Evolutionary conservation across 805 yeast genomes (phyloP).

Genomic region (Tetrapisispora namnaoensis): DNA sequence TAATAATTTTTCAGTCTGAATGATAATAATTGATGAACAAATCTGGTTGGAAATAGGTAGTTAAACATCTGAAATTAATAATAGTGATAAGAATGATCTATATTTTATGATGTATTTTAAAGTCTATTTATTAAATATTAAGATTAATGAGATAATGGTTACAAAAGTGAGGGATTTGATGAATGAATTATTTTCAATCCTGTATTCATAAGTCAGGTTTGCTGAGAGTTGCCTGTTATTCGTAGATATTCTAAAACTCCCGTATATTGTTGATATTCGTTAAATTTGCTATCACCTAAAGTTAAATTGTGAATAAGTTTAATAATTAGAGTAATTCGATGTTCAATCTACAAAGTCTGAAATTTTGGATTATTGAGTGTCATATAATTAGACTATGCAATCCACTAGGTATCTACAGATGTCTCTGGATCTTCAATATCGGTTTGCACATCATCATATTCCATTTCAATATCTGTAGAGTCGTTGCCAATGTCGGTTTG

Average conservation of each 20-base stretch:
- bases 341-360: neutral
- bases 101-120: neutral
- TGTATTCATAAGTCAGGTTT: neutral
- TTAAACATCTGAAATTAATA: neutral
- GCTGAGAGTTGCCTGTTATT: neutral
- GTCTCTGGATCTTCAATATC: conserved; percentile 13
- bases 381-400: neutral
- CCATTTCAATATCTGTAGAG: neutral
- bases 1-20: too few relatives aligned
- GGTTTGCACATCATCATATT: conserved; percentile 10
- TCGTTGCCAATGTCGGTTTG: neutral
- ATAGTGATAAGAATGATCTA: neutral
- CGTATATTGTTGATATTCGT: neutral
- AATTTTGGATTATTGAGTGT: neutral
- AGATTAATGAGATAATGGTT: neutral
- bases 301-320: neutral
- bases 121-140: conserved; percentile 2
- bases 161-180: neutral
- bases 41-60: neutral
- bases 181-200: too few relatives aligned
- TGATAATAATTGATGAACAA: neutral
- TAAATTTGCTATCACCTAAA: neutral
- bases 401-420: neutral
- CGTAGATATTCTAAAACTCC: too few relatives aligned
- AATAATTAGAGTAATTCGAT: too few relatives aligned